Evolutionary conservation across 2,329 filamentous ascomycete genomes (phyloP).

Genomic region (Verticillium klebahnii): DNA sequence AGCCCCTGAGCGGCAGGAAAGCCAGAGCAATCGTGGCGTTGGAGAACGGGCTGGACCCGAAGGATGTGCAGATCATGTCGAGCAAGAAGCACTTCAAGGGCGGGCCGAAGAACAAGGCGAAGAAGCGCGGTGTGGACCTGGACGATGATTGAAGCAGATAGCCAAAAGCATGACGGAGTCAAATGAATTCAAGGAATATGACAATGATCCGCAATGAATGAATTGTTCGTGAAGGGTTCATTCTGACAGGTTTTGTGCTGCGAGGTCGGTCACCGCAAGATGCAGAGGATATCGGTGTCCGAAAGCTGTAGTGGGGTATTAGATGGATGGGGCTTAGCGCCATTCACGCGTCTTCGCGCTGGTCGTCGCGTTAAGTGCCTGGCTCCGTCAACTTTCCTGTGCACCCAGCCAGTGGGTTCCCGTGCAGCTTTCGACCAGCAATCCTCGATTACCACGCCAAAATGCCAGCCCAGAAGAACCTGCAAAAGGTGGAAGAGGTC

Average conservation of each 20-base stretch:
- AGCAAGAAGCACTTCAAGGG: slow-evolving; percentile 95
- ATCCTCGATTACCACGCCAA: not conserved
- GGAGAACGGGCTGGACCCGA: slow-evolving; percentile 79
- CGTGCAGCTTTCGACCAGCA: not conserved
- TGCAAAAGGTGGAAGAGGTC: slow-evolving; percentile 42
- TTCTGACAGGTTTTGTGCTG: not conserved
- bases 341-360: slow-evolving; percentile 9
- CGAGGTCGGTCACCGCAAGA: not conserved
- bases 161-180: not conserved
- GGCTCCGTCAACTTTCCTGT: not conserved
- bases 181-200: not conserved
- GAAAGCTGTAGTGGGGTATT: not conserved
- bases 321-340: slow-evolving; percentile 1
- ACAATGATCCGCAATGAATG: not conserved
- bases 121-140: slow-evolving; percentile 38
- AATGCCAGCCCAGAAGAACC: slow-evolving; percentile 35
- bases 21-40: slow-evolving; percentile 74
- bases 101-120: slow-evolving; percentile 59
- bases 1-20: slow-evolving; percentile 78
- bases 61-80: slow-evolving; percentile 60
- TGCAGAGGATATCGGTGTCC: not conserved
- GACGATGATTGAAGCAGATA: slow-evolving; percentile 21
- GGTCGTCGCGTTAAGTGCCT: slow-evolving; percentile 13
- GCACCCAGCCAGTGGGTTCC: not conserved
- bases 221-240: not conserved